Evolutionary conservation across 371 early-diverging fungal genomes (phyloP).

Genomic region (Circinella minor): DNA sequence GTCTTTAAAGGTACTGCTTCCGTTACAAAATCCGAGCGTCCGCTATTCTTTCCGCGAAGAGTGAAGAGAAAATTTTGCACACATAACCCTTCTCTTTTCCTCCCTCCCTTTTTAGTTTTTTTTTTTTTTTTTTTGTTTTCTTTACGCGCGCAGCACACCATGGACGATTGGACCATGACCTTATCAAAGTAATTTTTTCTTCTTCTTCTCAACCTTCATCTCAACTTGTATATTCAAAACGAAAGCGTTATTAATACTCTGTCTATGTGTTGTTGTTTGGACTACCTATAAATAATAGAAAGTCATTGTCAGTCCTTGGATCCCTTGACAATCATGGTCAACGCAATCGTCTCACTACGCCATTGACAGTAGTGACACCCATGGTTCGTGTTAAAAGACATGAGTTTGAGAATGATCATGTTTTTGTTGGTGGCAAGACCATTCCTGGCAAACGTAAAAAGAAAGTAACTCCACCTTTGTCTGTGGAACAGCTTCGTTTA

Average conservation of each 20-base stretch:
- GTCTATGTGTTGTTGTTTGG: too few relatives aligned
- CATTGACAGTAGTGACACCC: neutral
- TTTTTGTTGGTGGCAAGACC: slow-evolving; percentile 37
- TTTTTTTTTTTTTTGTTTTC: too few relatives aligned
- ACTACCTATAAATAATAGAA: neutral
- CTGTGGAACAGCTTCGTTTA: slow-evolving; percentile 39
- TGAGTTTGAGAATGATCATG: slow-evolving; percentile 6
- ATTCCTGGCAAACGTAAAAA: slow-evolving; percentile 17
- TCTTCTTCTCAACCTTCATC: too few relatives aligned
- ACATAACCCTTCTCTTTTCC: too few relatives aligned
- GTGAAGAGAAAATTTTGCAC: too few relatives aligned
- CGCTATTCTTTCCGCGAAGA: too few relatives aligned
- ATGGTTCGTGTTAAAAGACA: neutral
- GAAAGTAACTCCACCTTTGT: slow-evolving; percentile 25
- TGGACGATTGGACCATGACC: neutral
- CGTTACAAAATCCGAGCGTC: too few relatives aligned
- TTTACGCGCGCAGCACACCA: neutral
- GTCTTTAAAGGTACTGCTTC: too few relatives aligned
- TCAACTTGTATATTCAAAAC: too few relatives aligned
- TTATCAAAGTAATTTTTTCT: too few relatives aligned
- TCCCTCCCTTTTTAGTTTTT: too few relatives aligned
- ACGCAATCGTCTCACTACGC: neutral
- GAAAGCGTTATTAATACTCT: too few relatives aligned
- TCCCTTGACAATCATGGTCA: slow-evolving; percentile 11
- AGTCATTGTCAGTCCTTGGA: slow-evolving; percentile 3